Conservation (phyloP, 2,329 filamentous ascomycete species). For the Aspergillus intermedius region DNA sequence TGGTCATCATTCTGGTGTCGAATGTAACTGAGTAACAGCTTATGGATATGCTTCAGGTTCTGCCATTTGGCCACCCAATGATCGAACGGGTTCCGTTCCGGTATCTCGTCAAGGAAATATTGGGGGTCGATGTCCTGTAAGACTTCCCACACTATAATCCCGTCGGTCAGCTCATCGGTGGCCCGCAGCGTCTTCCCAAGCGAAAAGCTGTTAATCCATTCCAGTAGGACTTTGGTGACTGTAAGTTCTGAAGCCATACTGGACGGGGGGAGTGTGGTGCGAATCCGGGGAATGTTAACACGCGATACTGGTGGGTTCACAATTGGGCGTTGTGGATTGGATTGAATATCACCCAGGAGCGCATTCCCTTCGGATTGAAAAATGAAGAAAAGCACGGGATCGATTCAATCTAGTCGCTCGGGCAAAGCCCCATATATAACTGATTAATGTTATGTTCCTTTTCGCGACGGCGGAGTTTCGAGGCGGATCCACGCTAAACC, state of each 20-base stretch:
- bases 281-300: slow-evolving; percentile 13
- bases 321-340: not conserved
- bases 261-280: slow-evolving; percentile 11
- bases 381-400: not conserved
- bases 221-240: slow-evolving; percentile 40
- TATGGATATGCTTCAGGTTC: slow-evolving; percentile 45
- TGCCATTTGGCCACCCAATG: slow-evolving; percentile 45
- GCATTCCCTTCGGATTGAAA: slow-evolving; percentile 1
- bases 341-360: not conserved
- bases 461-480: slow-evolving; percentile 4
- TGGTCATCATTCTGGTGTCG: slow-evolving; percentile 39
- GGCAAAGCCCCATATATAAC: not conserved
- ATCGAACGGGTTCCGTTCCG: slow-evolving; percentile 38
- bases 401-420: not conserved
- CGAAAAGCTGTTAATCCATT: slow-evolving; percentile 44
- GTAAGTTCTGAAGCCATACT: slow-evolving; percentile 41
- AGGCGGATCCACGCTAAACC: slow-evolving; percentile 3
- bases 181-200: slow-evolving; percentile 37
- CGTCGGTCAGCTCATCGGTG: slow-evolving; percentile 39
- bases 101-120: slow-evolving; percentile 43
- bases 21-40: slow-evolving; percentile 40
- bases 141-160: slow-evolving; percentile 42
- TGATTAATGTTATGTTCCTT: not conserved
- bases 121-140: slow-evolving; percentile 44
- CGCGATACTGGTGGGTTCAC: not conserved